These are phyloP conservation scores for Xerophyta viscosa DNA, from an alignment of 106 monocot genomes.

Conservation along the genomic window DNA sequence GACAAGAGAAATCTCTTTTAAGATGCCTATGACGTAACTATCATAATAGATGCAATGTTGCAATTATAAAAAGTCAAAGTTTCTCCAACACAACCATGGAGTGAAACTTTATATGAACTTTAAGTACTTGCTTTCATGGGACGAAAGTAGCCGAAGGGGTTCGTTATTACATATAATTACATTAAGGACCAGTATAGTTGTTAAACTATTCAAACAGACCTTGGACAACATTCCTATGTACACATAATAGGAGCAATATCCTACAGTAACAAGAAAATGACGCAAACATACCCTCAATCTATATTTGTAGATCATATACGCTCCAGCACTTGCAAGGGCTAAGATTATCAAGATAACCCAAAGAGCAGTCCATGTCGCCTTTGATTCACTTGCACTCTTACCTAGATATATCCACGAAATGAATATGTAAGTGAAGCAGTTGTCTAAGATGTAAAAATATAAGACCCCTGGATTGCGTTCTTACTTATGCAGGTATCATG, in stretches of 20 bases:
- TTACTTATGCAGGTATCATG: slow-evolving; percentile 77
- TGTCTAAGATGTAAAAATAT: neutral
- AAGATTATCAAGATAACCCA: slow-evolving; percentile 60
- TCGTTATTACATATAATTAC: too few species aligned
- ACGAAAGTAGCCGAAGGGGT: too few species aligned
- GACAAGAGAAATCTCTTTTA: too few species aligned
- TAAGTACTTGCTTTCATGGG: too few species aligned
- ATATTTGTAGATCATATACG: slow-evolving; percentile 85
- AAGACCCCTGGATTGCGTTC: neutral
- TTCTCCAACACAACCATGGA: too few species aligned
- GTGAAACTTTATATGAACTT: too few species aligned
- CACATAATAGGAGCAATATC: neutral
- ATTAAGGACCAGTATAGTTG: too few species aligned
- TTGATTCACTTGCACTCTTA: slow-evolving; percentile 52
- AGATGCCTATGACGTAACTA: too few species aligned
- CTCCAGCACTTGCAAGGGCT: slow-evolving; percentile 45
- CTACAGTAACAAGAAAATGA: neutral
- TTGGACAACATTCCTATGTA: neutral
- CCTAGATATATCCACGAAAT: slow-evolving; percentile 31
- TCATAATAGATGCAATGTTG: too few species aligned
- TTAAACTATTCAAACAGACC: neutral
- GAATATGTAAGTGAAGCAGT: slow-evolving; percentile 4
- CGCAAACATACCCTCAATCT: slow-evolving; percentile 64
- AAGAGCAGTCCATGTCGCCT: slow-evolving; percentile 61
- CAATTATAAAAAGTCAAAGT: too few species aligned